phyloP scores from a whole-genome alignment of 2,329 filamentous ascomycete genomes.

The Xylariales sp. region DNA sequence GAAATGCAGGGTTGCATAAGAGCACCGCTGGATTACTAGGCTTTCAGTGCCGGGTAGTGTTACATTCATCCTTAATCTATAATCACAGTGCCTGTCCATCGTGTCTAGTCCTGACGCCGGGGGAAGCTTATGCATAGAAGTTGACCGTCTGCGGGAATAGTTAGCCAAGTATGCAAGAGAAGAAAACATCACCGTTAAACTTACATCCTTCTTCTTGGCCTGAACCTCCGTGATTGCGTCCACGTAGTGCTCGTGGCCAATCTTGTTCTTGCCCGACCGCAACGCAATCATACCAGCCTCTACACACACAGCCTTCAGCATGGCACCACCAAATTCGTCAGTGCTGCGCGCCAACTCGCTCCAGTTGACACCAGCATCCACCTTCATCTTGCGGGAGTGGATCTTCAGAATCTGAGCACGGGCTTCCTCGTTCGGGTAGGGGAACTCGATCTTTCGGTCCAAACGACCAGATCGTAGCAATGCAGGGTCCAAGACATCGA shows the following conservation, averaged over 20 bases:
- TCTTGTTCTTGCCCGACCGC: constrained; percentile 90
- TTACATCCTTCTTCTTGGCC: constrained; percentile 87
- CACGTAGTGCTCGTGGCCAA: constrained; percentile 97
- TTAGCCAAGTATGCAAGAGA: constrained; percentile 17
- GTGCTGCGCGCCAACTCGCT: constrained; percentile 91
- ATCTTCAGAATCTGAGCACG: constrained; percentile 96
- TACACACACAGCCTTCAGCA: constrained; percentile 97
- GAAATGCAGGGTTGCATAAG: too few relatives aligned
- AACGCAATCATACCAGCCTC: constrained; percentile 99
- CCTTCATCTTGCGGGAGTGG: constrained; percentile 97
- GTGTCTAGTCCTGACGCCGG: not conserved
- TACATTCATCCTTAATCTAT: constrained; percentile 19
- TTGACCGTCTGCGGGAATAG: constrained; percentile 44
- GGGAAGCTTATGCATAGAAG: constrained; percentile 33
- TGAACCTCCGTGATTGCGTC: constrained; percentile 97
- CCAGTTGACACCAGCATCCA: constrained; percentile 93
- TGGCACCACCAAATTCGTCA: constrained; percentile 96
- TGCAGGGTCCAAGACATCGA: constrained; percentile 90
- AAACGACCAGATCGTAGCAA: constrained; percentile 87
- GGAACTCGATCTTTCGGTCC: constrained; percentile 97
- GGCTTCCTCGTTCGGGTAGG: constrained; percentile 94
- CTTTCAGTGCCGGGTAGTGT: constrained; percentile 13
- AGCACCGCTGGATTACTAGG: too few relatives aligned
- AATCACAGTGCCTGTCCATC: constrained; percentile 15
- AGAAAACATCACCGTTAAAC: constrained; percentile 19